phyloP scores from a whole-genome alignment of 2,329 filamentous ascomycete species.

The Paecilomyces dactylethromorphus region DNA sequence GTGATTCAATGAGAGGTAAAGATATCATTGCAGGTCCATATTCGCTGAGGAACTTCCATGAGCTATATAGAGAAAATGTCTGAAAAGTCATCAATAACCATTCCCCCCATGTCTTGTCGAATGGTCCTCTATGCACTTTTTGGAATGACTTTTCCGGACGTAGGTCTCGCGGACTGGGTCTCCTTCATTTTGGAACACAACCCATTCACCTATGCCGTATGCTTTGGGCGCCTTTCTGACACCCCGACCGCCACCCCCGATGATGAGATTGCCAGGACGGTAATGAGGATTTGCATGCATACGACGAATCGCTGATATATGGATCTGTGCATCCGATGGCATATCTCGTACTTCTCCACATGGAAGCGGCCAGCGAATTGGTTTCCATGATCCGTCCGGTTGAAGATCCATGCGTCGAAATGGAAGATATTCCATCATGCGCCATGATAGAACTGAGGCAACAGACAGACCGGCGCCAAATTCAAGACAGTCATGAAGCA shows the following conservation, averaged over 20 bases:
- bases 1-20: not conserved
- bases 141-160: slow-evolving; percentile 38
- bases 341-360: slow-evolving; percentile 73
- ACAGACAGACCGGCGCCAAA: slow-evolving; percentile 54
- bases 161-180: slow-evolving; percentile 65
- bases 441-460: slow-evolving; percentile 61
- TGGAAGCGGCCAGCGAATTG: slow-evolving; percentile 73
- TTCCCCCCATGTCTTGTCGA: slow-evolving; percentile 2
- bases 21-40: not conserved
- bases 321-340: slow-evolving; percentile 62
- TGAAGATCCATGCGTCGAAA: slow-evolving; percentile 76
- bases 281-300: slow-evolving; percentile 60
- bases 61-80: not conserved
- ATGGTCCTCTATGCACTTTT: slow-evolving; percentile 21
- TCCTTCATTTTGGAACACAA: slow-evolving; percentile 56
- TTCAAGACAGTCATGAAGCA: slow-evolving; percentile 65
- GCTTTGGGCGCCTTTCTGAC: slow-evolving; percentile 54
- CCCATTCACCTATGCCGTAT: slow-evolving; percentile 67
- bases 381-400: slow-evolving; percentile 66
- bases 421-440: slow-evolving; percentile 73
- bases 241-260: slow-evolving; percentile 71
- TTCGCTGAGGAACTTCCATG: not conserved
- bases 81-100: not conserved
- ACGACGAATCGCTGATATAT: slow-evolving; percentile 66
- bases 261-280: slow-evolving; percentile 70